Base-by-base conservation (phyloP, 2,329 filamentous ascomycete genomes). In the Diaporthe citriasiana region DNA sequence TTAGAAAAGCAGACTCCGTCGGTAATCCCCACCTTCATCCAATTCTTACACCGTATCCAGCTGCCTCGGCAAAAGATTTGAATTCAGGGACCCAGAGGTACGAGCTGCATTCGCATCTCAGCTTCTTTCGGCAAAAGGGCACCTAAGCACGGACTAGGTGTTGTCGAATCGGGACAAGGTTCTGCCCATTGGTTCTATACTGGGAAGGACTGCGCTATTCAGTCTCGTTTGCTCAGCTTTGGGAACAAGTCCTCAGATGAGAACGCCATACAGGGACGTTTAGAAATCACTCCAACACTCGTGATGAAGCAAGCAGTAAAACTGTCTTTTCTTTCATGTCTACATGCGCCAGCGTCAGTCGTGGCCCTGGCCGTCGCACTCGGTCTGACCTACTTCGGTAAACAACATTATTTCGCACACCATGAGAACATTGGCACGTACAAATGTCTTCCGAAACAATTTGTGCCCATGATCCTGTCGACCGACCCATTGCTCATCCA, bases 401-500 rank as follows among this genome's bases (percentile, higher is more conserved):
- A 35, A 9, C 19, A 6, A 27, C 2, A 50, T 10, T 1, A 47
- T n/a, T 0, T n/a, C 19, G 19, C 4, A 35, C 7, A 1, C 12
- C 13, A 50, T 35, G 27, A 50, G 6, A 50, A 22, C 10, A 50
- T 35, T 15, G 17, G 6, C 10, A 65, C 42, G 1, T 50, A 65
- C 42, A 2, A 3, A 35, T 65, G 59, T 22, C 27, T 35, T 30
- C 59, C 12, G 12, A 47, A 65, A 35, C 27, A 9, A 33, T 65
- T 50, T 10, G 3, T 9, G 27, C 27, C 59, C 19, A 47, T 35
- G 27, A 47, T 65, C 27, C 59, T 65, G 27, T 50, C 59, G 19
- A 25, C 59, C 17, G 42, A 65, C 12, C 59, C 42, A 12, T 33
- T 65, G 10, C 59, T 65, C 27, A 65, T 65, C 17, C 59, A 65